Percentiles rank a stretch among this genome's conserved stretches.
These are phyloP conservation scores for Flaveria trinervia DNA, from an alignment of 129 eudicot genomes.

Conservation along the genomic window DNA sequence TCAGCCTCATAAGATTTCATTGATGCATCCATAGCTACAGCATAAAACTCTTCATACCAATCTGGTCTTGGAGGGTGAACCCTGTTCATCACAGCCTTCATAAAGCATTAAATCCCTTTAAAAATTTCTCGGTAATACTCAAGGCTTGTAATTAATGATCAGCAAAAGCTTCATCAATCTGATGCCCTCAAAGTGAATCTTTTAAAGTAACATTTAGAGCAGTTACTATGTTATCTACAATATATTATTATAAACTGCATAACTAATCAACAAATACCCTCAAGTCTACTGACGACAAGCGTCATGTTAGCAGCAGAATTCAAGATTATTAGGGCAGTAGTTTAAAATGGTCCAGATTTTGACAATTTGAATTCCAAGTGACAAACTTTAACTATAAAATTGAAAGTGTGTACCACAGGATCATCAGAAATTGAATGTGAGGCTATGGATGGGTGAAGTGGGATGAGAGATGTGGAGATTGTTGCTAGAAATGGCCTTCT, in stretches of 20 bases:
- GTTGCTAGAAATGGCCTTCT: slow-evolving; percentile 65
- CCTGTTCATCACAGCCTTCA: slow-evolving; percentile 64
- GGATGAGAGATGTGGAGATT: slow-evolving; percentile 44
- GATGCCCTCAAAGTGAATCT: not conserved
- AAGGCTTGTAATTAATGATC: not conserved
- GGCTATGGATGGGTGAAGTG: slow-evolving; percentile 47
- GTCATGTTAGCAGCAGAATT: too few species aligned
- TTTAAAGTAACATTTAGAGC: not conserved
- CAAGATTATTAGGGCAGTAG: too few species aligned
- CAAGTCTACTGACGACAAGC: not conserved
- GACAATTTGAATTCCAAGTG: too few species aligned
- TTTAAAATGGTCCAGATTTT: too few species aligned
- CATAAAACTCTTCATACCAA: slow-evolving; percentile 95
- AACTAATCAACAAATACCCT: slow-evolving; percentile 12
- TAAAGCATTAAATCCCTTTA: slow-evolving; percentile 14
- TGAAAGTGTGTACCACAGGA: slow-evolving; percentile 44
- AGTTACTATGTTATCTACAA: not conserved
- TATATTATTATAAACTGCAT: not conserved
- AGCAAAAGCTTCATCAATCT: not conserved
- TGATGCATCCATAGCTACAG: slow-evolving; percentile 55
- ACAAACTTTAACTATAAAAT: too few species aligned
- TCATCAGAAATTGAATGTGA: slow-evolving; percentile 30
- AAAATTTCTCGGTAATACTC: not conserved
- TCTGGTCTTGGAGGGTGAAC: slow-evolving; percentile 90
- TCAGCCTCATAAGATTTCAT: slow-evolving; percentile 80